These are phyloP conservation scores for Venturia aucupariae DNA, from an alignment of 2,329 filamentous ascomycete genomes.

Conservation along the genomic window DNA sequence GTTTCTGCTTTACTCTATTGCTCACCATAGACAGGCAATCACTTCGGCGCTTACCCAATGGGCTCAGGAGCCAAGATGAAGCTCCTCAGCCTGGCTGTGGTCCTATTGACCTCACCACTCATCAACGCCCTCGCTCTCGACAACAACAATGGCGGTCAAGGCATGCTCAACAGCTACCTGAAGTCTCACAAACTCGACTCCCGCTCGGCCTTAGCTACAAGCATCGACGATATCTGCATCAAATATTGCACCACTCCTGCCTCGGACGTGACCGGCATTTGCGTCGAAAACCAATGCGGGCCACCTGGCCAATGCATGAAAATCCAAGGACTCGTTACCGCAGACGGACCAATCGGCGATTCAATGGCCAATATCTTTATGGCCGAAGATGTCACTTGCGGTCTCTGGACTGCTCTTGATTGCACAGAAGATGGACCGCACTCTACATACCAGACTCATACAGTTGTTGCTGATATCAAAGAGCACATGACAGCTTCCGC, in stretches of 20 bases:
- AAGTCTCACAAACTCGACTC: neutral
- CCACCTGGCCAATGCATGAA: neutral
- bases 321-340: neutral
- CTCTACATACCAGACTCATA: neutral
- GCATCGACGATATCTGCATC: neutral
- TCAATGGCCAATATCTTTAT: neutral
- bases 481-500: neutral
- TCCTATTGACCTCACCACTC: neutral
- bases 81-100: neutral
- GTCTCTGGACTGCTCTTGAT: neutral
- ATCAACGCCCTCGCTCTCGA: neutral
- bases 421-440: neutral
- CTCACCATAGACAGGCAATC: neutral
- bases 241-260: neutral
- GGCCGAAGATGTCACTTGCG: neutral
- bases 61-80: neutral
- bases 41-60: neutral
- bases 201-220: neutral
- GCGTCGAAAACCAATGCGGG: neutral
- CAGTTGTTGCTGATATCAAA: neutral
- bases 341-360: neutral
- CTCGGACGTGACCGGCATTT: neutral
- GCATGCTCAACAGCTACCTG: neutral
- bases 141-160: neutral
- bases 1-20: neutral